These are phyloP conservation scores for Astrephomene gubernaculifera DNA, from an alignment of 139 green algal species.

Conservation along the genomic window DNA sequence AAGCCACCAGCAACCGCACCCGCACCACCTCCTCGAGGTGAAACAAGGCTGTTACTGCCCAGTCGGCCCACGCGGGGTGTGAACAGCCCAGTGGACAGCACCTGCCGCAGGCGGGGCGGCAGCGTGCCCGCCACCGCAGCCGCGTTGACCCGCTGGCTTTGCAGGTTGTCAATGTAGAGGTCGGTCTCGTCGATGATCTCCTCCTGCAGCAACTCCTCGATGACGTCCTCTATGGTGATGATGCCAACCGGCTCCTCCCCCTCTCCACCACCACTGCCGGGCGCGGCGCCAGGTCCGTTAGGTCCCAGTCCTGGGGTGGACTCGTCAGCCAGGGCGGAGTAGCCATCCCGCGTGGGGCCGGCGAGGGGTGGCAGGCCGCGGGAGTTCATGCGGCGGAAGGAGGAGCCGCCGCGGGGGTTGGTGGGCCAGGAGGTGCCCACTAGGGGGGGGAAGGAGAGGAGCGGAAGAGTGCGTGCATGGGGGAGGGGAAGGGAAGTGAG, in stretches of 20 bases:
- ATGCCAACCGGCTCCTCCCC: constrained; percentile 63
- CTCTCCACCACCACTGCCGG: background rate
- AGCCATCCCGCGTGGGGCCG: background rate
- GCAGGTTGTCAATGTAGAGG: constrained; percentile 78
- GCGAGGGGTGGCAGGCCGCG: no score
- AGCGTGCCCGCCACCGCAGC: constrained; percentile 41
- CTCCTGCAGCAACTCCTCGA: constrained; percentile 70
- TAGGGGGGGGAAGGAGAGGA: background rate
- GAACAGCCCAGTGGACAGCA: constrained; percentile 50
- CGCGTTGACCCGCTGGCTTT: constrained; percentile 48
- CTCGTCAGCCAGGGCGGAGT: constrained; percentile 10
- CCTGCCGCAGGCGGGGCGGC: constrained; percentile 47
- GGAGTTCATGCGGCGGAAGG: constrained; percentile 7
- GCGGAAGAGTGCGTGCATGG: background rate
- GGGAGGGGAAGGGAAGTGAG: background rate
- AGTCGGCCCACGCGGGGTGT: constrained; percentile 55
- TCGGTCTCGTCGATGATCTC: constrained; percentile 89
- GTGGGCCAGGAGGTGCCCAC: constrained; percentile 22
- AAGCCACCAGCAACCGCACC: no score
- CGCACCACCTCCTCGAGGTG: no score
- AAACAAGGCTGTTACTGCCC: no score
- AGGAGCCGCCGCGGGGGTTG: background rate
- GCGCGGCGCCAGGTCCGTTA: background rate
- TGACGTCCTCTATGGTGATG: constrained; percentile 80
- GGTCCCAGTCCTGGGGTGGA: background rate